Percentiles rank a stretch among this genome's conserved stretches.
These are phyloP conservation scores for Tolypocladium nubicola DNA, from an alignment of 2,329 filamentous ascomycete genomes.

Conservation along the genomic window DNA sequence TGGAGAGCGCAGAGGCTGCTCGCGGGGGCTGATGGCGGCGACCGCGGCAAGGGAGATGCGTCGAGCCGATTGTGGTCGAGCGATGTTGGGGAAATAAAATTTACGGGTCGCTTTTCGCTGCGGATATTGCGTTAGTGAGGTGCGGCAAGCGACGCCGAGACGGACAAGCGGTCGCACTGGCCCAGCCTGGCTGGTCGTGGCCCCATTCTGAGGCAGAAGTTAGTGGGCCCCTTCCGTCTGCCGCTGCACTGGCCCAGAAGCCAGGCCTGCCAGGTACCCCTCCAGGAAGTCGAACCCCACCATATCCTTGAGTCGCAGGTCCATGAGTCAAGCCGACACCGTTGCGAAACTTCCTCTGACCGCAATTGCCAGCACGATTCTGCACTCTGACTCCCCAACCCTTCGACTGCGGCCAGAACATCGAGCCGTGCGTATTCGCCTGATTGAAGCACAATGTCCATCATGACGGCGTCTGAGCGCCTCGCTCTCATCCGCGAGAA, in stretches of 20 bases:
- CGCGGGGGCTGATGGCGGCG: slow-evolving; percentile 3
- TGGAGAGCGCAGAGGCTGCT: slow-evolving; percentile 1
- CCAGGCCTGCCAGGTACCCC: neutral
- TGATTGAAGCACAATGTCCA: slow-evolving; percentile 9
- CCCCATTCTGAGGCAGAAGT: neutral
- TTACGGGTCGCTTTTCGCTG: slow-evolving; percentile 7
- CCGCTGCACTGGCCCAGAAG: too few relatives aligned
- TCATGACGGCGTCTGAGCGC: slow-evolving; percentile 42
- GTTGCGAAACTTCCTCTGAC: neutral
- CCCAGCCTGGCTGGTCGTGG: neutral
- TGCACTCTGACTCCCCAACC: neutral
- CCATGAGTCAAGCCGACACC: neutral
- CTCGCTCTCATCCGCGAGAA: slow-evolving; percentile 70
- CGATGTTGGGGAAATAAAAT: slow-evolving; percentile 18
- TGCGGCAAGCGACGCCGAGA: slow-evolving; percentile 3
- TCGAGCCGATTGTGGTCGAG: slow-evolving; percentile 10
- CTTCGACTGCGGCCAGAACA: neutral
- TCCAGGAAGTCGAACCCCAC: neutral
- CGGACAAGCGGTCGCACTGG: neutral
- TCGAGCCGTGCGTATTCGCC: neutral
- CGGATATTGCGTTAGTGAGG: slow-evolving; percentile 1
- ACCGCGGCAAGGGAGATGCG: slow-evolving; percentile 9
- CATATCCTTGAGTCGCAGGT: neutral
- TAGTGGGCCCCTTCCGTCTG: neutral
- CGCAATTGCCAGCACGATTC: neutral